Conservation (phyloP, 2,329 filamentous ascomycete species). For the Aspergillus awamori region DNA sequence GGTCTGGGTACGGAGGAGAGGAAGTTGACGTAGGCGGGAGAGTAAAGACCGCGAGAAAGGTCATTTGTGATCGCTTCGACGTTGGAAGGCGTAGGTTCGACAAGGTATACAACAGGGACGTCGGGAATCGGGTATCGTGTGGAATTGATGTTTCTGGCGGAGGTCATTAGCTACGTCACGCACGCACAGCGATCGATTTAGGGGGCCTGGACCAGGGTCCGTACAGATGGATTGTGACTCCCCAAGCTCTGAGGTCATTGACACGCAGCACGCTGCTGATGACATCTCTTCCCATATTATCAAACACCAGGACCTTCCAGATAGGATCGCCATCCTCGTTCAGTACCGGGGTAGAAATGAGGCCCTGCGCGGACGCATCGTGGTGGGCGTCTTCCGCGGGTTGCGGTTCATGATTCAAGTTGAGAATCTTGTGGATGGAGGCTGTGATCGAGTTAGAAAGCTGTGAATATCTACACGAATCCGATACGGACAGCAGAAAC, state of each 20-base stretch:
- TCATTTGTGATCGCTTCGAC: constrained; percentile 82
- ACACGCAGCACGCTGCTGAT: constrained; percentile 95
- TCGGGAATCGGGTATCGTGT: constrained; percentile 89
- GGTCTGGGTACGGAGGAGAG: constrained; percentile 88
- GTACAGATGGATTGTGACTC: constrained; percentile 95
- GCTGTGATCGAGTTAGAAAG: constrained; percentile 55
- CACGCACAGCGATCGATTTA: constrained; percentile 12
- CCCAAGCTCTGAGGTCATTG: constrained; percentile 87
- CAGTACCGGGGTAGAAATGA: constrained; percentile 74
- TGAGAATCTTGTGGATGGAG: constrained; percentile 92
- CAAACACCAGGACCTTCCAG: constrained; percentile 97
- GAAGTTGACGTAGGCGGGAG: constrained; percentile 95
- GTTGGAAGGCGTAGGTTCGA: constrained; percentile 83
- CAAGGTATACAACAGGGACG: constrained; percentile 93
- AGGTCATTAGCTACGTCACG: constrained; percentile 20
- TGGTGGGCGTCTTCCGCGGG: constrained; percentile 60
- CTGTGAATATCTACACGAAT: neutral
- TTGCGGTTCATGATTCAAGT: constrained; percentile 76
- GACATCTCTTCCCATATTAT: constrained; percentile 87
- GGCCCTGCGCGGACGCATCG: constrained; percentile 64
- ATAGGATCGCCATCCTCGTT: constrained; percentile 88
- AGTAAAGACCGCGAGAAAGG: constrained; percentile 83
- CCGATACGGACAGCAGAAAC: constrained; percentile 30
- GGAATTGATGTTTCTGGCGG: constrained; percentile 70
- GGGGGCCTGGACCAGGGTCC: constrained; percentile 26